Evolutionary conservation across 2,329 filamentous ascomycete species (phyloP), one percentile per base, ranked within the genome.

Genomic region (Phaeosphaeria sp.): DNA sequence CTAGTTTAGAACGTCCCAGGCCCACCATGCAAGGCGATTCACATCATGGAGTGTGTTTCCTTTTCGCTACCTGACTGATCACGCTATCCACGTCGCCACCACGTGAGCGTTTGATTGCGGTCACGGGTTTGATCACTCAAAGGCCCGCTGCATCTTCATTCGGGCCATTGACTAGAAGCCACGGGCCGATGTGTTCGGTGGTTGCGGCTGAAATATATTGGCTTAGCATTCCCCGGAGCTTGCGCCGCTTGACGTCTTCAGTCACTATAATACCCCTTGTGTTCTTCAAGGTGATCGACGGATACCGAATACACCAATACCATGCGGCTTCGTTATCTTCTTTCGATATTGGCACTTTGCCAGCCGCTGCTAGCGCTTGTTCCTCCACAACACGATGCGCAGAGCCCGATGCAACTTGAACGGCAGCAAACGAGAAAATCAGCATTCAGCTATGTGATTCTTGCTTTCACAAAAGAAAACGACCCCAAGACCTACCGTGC

Each of bases 371-470:
- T 53, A 22, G 56, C 60, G 21, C 51, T 57, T 43, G 57, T 43
- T 46, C 57, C 60, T 53, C 55, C 56, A 21, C 52, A 27, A 25
- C 17, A 53, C 30, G 21, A 52, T 21, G 49, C 18, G 20, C 64
- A 67, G 51, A 46, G 55, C 36, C 56, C 55, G 40, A 50, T 65
- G 39, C 11, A 51, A 21, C 36, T 21, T 36, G 47, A 49, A n/a
- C n/a, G 42, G n/a, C 45, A 49, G 33, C 15, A 20, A 42, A 18
- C 13, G 25, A 24, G 22, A 13, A 8, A 52, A 18, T 25, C 40
- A 24, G 25, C 50, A 18, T 44, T 50, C 24, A 20, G 54, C 22
- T 47, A 43, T 3, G 61, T 64, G 6, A 62, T 68, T n/a, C 55
- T 71, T 39, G 36, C 36, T 39, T 39, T 39, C 17, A 39, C 36